phyloP scores from a whole-genome alignment of 495 filamentous ascomycete species.

The Eremomyces bilateralis region DNA sequence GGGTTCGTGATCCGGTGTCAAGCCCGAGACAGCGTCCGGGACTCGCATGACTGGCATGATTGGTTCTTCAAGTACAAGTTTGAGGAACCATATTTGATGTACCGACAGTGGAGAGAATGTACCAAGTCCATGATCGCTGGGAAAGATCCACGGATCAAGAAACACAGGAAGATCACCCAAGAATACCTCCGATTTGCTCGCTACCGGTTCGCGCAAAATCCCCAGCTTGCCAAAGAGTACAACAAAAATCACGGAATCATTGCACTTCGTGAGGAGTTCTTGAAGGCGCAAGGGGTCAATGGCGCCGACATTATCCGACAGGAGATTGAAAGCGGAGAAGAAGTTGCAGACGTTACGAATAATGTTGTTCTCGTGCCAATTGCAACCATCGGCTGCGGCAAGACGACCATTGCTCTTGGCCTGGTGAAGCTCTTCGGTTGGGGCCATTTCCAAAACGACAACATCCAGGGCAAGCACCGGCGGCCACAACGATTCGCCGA shows the following conservation, averaged over 20 bases:
- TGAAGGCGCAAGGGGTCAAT: constrained; percentile 56
- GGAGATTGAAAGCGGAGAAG: constrained; percentile 26
- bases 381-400: constrained; percentile 86
- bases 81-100: constrained; percentile 96
- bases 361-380: constrained; percentile 67
- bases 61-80: constrained; percentile 99
- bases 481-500: constrained; percentile 53
- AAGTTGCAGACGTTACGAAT: constrained; percentile 26
- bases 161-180: constrained; percentile 76
- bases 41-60: constrained; percentile 34
- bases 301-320: constrained; percentile 64
- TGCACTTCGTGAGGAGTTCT: constrained; percentile 63
- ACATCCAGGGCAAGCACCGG: constrained; percentile 53
- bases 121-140: constrained; percentile 76
- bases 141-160: constrained; percentile 50
- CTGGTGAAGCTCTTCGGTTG: constrained; percentile 68
- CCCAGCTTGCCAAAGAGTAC: constrained; percentile 41
- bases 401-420: constrained; percentile 79
- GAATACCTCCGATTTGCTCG: constrained; percentile 72
- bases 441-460: constrained; percentile 94
- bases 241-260: constrained; percentile 92
- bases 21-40: constrained; percentile 27
- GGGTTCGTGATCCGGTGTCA: constrained; percentile 92
- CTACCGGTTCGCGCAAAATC: constrained; percentile 41
- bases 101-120: constrained; percentile 92